phyloP scores from a whole-genome alignment of 176 grass and related monocot species.

The Bromus sterilis region DNA sequence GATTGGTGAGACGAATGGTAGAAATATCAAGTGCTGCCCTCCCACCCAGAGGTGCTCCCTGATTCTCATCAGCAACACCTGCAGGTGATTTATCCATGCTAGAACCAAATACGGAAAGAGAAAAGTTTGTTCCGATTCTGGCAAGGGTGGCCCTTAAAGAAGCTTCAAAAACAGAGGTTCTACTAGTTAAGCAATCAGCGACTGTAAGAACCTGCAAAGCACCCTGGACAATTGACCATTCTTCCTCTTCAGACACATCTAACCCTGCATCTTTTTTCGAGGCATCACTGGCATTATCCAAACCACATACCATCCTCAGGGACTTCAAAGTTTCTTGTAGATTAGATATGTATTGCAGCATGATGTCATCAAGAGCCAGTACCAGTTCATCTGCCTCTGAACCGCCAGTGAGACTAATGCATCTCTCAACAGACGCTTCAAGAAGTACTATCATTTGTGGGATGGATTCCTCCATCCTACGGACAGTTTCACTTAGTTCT shows the following conservation, averaged over 20 bases:
- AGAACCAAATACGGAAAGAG: slow-evolving; percentile 55
- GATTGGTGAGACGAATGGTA: slow-evolving; percentile 73
- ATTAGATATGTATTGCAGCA: slow-evolving; percentile 93
- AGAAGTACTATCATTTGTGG: slow-evolving; percentile 85
- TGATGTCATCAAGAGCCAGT: slow-evolving; percentile 77
- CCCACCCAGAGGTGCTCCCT: slow-evolving; percentile 33
- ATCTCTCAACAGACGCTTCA: slow-evolving; percentile 95
- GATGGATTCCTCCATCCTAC: slow-evolving; percentile 98
- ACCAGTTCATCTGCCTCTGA: slow-evolving; percentile 94
- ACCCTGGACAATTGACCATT: slow-evolving; percentile 98
- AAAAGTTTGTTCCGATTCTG: slow-evolving; percentile 85
- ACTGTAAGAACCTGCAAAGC: slow-evolving; percentile 96
- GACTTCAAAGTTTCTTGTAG: slow-evolving; percentile 95
- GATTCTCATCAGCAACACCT: slow-evolving; percentile 33
- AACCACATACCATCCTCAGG: slow-evolving; percentile 66
- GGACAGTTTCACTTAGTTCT: slow-evolving; percentile 95
- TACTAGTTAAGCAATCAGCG: slow-evolving; percentile 82
- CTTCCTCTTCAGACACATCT: slow-evolving; percentile 95
- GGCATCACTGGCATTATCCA: slow-evolving; percentile 58
- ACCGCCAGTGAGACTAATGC: slow-evolving; percentile 88
- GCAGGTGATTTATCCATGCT: slow-evolving; percentile 44
- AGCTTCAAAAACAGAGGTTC: slow-evolving; percentile 96
- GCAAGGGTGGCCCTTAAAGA: slow-evolving; percentile 94
- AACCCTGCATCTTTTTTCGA: slow-evolving; percentile 44
- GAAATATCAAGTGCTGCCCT: slow-evolving; percentile 73